Percentiles rank a stretch among this genome's conserved stretches.
Conservation (phyloP, 495 filamentous ascomycete species). For the Talaromyces adpressus region DNA sequence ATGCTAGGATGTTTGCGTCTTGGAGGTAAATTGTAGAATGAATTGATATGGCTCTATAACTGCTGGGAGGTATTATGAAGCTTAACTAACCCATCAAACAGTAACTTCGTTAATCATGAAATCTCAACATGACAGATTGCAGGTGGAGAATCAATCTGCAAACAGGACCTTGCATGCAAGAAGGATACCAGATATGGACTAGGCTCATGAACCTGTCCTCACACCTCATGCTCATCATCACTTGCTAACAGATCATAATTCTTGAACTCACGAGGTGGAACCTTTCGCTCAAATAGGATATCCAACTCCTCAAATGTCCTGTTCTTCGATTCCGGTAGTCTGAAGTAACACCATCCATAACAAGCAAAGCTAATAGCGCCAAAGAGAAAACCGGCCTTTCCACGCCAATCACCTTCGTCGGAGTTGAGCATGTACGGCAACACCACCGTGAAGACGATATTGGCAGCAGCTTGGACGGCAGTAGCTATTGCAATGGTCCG, state of each 20-base stretch:
- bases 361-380: conserved; percentile 41
- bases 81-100: not conserved
- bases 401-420: conserved; percentile 30
- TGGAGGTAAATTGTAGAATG: not conserved
- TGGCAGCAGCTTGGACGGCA: conserved; percentile 22
- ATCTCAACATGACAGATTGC: not conserved
- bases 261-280: conserved; percentile 31
- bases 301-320: conserved; percentile 56
- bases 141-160: not conserved
- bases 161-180: not conserved
- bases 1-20: not conserved
- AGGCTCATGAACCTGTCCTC: not conserved
- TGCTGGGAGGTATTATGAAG: not conserved
- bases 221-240: not conserved
- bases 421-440: conserved; percentile 31
- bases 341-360: conserved; percentile 41
- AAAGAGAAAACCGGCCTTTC: conserved; percentile 38
- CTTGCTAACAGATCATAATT: conserved; percentile 9
- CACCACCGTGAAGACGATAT: conserved; percentile 25
- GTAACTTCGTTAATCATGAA: not conserved
- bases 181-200: not conserved
- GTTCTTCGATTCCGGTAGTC: conserved; percentile 55
- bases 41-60: not conserved
- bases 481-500: conserved; percentile 32
- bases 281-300: conserved; percentile 40